phyloP scores from a whole-genome alignment of 352 stramenopile species.

The Nothophytophthora sp. region DNA sequence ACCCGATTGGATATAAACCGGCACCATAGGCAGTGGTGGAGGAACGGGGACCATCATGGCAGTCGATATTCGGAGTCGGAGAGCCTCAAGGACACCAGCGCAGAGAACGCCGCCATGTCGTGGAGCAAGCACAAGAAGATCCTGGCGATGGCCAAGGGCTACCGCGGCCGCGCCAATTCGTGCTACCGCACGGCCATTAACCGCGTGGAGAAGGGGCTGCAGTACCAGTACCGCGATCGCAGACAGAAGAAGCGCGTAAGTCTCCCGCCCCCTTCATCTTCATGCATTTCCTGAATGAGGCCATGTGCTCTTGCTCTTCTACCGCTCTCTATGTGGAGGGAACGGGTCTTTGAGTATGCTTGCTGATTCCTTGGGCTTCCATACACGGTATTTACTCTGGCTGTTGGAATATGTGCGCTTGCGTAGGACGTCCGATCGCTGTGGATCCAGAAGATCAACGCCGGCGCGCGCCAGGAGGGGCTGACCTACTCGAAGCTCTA shows the following conservation, averaged over 20 bases:
- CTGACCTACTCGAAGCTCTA: slow-evolving; percentile 96
- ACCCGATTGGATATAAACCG: slow-evolving; percentile 25
- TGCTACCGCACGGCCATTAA: slow-evolving; percentile 95
- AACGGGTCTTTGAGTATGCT: background rate
- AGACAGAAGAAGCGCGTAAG: slow-evolving; percentile 95
- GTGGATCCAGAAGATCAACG: slow-evolving; percentile 96
- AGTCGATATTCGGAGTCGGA: slow-evolving; percentile 25
- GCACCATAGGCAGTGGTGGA: slow-evolving; percentile 12
- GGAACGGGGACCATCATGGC: slow-evolving; percentile 8
- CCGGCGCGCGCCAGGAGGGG: slow-evolving; percentile 90
- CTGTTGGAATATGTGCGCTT: slow-evolving; percentile 2
- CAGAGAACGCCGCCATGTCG: slow-evolving; percentile 40
- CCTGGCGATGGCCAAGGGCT: slow-evolving; percentile 94
- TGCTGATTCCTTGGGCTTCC: too few species aligned
- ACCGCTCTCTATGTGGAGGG: background rate
- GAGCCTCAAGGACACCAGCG: slow-evolving; percentile 41
- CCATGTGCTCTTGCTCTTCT: too few species aligned
- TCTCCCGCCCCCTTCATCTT: background rate
- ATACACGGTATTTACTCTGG: background rate
- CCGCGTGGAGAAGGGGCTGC: slow-evolving; percentile 90
- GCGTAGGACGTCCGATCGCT: slow-evolving; percentile 89
- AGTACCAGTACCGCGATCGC: slow-evolving; percentile 95
- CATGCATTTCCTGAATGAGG: too few species aligned
- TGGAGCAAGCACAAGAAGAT: slow-evolving; percentile 92
- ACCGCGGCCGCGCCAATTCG: slow-evolving; percentile 93